A percentile compares a stretch with the other conserved stretches of the same genome.
These are phyloP conservation scores for Lotmaria passim DNA, from an alignment of 208 protist genomes.

Conservation along the genomic window DNA sequence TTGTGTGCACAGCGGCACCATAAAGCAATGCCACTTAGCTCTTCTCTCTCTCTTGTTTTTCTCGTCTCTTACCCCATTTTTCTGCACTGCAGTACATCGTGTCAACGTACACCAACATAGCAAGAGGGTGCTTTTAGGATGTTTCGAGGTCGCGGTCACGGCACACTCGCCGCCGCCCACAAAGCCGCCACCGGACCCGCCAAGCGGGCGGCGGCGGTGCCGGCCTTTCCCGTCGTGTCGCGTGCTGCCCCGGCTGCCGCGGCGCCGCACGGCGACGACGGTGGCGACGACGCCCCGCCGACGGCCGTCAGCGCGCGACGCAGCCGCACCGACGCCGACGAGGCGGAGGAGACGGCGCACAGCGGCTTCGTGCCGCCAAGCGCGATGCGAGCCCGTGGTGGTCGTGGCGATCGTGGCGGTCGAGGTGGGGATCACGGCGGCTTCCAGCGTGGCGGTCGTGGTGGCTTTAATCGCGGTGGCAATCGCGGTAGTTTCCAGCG, in stretches of 20 bases:
- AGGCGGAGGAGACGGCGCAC: constrained; percentile 15
- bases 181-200: constrained; percentile 13
- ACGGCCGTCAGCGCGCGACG: constrained; percentile 44
- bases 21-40: too few relatives aligned
- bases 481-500: constrained; percentile 17
- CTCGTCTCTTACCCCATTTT: not conserved
- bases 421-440: constrained; percentile 14
- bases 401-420: constrained; percentile 5
- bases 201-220: constrained; percentile 29
- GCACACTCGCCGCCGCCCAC: constrained; percentile 2
- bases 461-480: constrained; percentile 17
- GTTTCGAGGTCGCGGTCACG: constrained; percentile 22
- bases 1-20: too few relatives aligned
- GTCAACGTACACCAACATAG: not conserved
- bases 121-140: too few relatives aligned
- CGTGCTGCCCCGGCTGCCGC: constrained; percentile 3
- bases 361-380: constrained; percentile 23
- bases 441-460: constrained; percentile 11
- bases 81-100: not conserved
- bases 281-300: constrained; percentile 47
- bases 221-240: constrained; percentile 41
- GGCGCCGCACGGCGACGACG: not conserved
- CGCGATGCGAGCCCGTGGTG: not conserved
- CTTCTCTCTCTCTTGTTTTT: not conserved
- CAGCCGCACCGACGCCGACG: not conserved